Base-by-base conservation (phyloP, 768 basidiomycete species). In the Hericium erinaceus region DNA sequence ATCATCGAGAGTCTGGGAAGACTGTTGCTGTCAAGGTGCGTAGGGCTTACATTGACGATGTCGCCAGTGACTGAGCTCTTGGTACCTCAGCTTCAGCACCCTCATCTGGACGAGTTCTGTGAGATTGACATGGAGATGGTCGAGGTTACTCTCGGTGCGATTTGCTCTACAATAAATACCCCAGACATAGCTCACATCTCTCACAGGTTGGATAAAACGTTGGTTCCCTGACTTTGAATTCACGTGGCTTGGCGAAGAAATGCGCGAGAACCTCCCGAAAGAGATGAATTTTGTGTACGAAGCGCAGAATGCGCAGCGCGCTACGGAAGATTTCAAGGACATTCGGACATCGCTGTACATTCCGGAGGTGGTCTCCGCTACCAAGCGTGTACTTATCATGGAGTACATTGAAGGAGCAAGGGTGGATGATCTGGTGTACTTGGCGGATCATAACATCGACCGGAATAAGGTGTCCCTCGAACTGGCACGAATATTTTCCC, bases 251-350 rank as follows among this genome's bases (percentile, higher is more conserved):
- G 74, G 88, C 58, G 90, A 93, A 64, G 97, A 98, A 74, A 98
- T 99, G 95, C 83, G 87, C 37, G 81, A 85, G 61, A 94, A 94
- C 67, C 73, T 92, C 28, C 93, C 92, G 0, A 87, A 88, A 64
- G 95, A 98, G 72, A 91, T 98, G 91, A 84, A 99, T 72, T 98
- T 99, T 66, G 72, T 82, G 13, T 85, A 92, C 62, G 97, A 99
- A 74, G 92, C 93, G 2, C 69, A 73, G 8, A 99, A 98, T 68
- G 87, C 97, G 4, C 77, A 75, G n/a, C 78, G 84, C 28, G 83
- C 88, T 10, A 69, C 65, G 18, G 67, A 76, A 4, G 89, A 97
- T 60, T 99, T 99, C 65, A 70, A 76, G 37, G 67, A 81, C 58
- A 67, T 89, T 55, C 75, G 77, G 38, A 85, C 89, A 16, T 92